phyloP scores from a whole-genome alignment of 2,329 filamentous ascomycete genomes.

The Lachnum nothofagi region DNA sequence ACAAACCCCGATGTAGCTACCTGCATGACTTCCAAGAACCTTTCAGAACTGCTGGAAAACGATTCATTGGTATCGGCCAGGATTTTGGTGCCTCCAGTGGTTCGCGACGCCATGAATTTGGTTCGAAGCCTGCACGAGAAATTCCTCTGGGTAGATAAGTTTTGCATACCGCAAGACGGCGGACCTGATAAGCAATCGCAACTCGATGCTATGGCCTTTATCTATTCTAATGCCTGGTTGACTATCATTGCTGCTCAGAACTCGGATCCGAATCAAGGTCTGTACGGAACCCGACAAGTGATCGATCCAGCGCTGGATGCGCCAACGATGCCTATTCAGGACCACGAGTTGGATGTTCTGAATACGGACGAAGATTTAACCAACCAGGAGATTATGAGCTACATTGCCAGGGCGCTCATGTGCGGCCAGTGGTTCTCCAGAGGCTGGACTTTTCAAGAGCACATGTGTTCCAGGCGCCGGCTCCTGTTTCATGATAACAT shows the following conservation, averaged over 20 bases:
- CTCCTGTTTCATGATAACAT: conserved; percentile 31
- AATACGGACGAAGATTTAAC: too few species aligned
- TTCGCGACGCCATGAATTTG: conserved; percentile 53
- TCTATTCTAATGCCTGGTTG: neutral
- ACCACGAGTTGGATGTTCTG: neutral
- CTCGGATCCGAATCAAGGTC: neutral
- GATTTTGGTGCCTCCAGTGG: neutral
- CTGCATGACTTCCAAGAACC: too few species aligned
- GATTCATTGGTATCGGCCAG: too few species aligned
- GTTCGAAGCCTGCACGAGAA: conserved; percentile 16
- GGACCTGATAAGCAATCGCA: neutral
- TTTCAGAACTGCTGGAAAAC: too few species aligned
- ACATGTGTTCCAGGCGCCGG: conserved; percentile 24
- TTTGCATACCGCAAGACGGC: conserved; percentile 3
- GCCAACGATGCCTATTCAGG: neutral
- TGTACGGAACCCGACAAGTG: neutral
- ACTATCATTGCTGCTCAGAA: neutral
- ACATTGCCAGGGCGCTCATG: too few species aligned
- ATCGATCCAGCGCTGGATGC: neutral
- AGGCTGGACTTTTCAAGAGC: conserved; percentile 33
- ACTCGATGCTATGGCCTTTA: neutral
- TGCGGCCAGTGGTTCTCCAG: conserved; percentile 1
- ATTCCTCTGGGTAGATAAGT: conserved; percentile 1
- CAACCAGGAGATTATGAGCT: too few species aligned
- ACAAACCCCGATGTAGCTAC: too few species aligned